A percentile compares a stretch with the other conserved stretches of the same genome.
Evolutionary conservation across 257 asterid species (phyloP).

Genomic region (Penstemon davidsonii): DNA sequence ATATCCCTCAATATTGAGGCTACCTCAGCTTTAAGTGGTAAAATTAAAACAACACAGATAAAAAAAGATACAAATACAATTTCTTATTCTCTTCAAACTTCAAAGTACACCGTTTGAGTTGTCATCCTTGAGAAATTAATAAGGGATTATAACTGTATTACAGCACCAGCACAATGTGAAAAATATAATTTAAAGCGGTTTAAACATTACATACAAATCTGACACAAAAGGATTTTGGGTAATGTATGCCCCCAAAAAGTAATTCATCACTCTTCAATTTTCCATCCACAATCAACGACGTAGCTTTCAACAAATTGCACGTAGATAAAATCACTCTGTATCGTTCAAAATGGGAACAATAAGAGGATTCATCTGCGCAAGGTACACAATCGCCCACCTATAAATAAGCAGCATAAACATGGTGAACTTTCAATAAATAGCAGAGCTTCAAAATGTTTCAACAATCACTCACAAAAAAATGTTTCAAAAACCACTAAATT

Average conservation of each 20-base stretch:
- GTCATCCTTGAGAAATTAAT: slow-evolving; percentile 32
- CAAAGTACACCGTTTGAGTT: slow-evolving; percentile 26
- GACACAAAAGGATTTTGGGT: slow-evolving; percentile 29
- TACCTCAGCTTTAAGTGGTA: too few relatives aligned
- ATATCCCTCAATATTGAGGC: too few relatives aligned
- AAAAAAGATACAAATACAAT: slow-evolving; percentile 12
- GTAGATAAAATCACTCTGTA: slow-evolving; percentile 41
- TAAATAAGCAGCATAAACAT: slow-evolving; percentile 19
- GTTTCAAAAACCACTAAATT: too few relatives aligned
- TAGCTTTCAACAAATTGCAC: slow-evolving; percentile 19
- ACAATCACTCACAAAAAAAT: too few relatives aligned
- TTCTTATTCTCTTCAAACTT: slow-evolving; percentile 36
- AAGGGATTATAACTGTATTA: slow-evolving; percentile 25
- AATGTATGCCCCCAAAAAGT: slow-evolving; percentile 20
- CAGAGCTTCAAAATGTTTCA: not conserved
- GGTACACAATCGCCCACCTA: slow-evolving; percentile 94
- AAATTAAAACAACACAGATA: slow-evolving; percentile 21
- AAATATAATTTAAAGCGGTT: slow-evolving; percentile 20
- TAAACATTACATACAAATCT: slow-evolving; percentile 29
- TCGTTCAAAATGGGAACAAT: slow-evolving; percentile 81
- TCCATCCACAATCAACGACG: slow-evolving; percentile 21
- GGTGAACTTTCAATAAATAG: slow-evolving; percentile 18
- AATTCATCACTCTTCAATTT: slow-evolving; percentile 28
- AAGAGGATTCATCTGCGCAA: slow-evolving; percentile 91
- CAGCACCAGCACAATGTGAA: slow-evolving; percentile 24